Evolutionary conservation across 2,329 filamentous ascomycete genomes (phyloP), one percentile per base, ranked within the genome.

Genomic region (Annulohypoxylon truncatum): DNA sequence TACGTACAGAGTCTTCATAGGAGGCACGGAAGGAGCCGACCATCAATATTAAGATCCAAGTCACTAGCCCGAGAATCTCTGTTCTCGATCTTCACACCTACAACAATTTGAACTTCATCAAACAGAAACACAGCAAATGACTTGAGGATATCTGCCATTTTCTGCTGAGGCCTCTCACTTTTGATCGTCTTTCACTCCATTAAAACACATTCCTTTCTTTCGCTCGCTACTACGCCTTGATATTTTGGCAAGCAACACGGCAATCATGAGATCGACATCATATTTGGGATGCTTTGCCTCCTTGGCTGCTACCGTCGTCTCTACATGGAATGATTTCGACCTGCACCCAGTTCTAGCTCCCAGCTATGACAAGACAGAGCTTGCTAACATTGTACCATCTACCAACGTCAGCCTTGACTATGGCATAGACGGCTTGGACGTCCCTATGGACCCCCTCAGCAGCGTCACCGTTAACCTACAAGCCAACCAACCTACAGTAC

Each of bases 401-500:
- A 55, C 54, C 40, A 66, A 64, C 22, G 51, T 71, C 26, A 67
- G 38, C 38, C 66, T 72, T 22, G 56, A 69, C 58, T 72, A 72
- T 56, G 50, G 61, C 47, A 12, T 70, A 18, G 61, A 72, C 53
- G 50, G 61, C 42, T 12, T 70, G 12, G 61, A 55, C 10, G 24
- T 22, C n/a, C 15, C 51, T 44, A 40, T 10, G 6, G 58, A 65
- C n/a, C 33, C 63, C 29, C 66, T 54, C 13, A 67, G 46, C 33
- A 62, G 59, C 24, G 52, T 71, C 42, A 66, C 40, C 40, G 57
- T 71, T 40, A 44, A 62, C 13, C 35, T 69, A 6, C 56, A 57
- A 31, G 26, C 60, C 35, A 72, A 72, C 10, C 68, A 73, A 26
- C 75, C 76, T 1, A 69, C 74, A 1, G 72, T 79, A 4, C 33